A percentile compares a stretch with the other conserved stretches of the same genome.
Evolutionary conservation across 208 protist genomes (phyloP).

Genomic region (Trypanosoma avium): DNA sequence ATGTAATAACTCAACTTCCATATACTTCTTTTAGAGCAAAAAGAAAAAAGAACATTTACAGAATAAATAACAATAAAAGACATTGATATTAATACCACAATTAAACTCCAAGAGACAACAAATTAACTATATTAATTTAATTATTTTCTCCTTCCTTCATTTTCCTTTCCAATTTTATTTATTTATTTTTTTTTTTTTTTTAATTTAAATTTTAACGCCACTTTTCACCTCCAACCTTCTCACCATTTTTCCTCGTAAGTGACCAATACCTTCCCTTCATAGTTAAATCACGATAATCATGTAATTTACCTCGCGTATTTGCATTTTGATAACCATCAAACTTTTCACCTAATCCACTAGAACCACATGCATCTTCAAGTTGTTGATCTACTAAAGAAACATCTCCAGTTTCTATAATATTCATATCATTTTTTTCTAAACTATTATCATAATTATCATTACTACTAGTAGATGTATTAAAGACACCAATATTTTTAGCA

Average conservation of each 20-base stretch:
- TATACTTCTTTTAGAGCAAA: too few relatives aligned
- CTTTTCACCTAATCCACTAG: constrained; percentile 53
- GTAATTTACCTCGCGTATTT: constrained; percentile 49
- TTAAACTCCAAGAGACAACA: too few relatives aligned
- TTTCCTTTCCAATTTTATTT: not conserved
- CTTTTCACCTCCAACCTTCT: constrained; percentile 46
- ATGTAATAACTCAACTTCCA: too few relatives aligned
- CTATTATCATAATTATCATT: not conserved
- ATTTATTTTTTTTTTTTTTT: not conserved
- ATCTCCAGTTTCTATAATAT: not conserved
- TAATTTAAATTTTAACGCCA: constrained; percentile 25
- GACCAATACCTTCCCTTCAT: constrained; percentile 85
- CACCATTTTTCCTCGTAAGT: constrained; percentile 51
- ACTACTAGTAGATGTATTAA: constrained; percentile 15
- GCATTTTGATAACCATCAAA: constrained; percentile 78
- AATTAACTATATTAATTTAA: too few relatives aligned
- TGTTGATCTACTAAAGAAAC: constrained; percentile 86
- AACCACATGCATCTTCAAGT: constrained; percentile 51
- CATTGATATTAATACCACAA: too few relatives aligned
- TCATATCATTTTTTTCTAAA: too few relatives aligned
- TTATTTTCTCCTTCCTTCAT: too few relatives aligned
- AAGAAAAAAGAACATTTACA: too few relatives aligned
- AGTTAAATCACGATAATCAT: constrained; percentile 83
- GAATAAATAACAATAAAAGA: too few relatives aligned
- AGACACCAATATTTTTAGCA: constrained; percentile 75